A percentile compares a stretch with the other conserved stretches of the same genome.
These are phyloP conservation scores for Ambrosia trifida DNA, from an alignment of 129 eudicot genomes.

Conservation along the genomic window DNA sequence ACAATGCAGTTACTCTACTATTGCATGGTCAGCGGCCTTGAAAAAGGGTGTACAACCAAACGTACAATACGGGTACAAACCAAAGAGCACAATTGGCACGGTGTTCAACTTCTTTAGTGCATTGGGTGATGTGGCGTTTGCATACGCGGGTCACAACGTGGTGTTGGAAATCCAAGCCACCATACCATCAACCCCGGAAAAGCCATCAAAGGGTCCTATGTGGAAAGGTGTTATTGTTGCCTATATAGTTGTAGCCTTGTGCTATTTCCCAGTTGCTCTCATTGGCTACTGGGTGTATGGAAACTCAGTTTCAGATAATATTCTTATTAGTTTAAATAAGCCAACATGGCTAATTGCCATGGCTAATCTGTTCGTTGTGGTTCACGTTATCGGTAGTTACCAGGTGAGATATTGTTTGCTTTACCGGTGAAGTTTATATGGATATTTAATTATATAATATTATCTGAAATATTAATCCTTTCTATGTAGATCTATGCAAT, in stretches of 20 bases:
- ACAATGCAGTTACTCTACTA: conserved; percentile 53
- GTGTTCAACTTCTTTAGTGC: conserved; percentile 55
- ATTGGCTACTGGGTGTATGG: conserved; percentile 46
- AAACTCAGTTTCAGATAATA: conserved; percentile 42
- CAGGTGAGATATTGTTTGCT: conserved; percentile 36
- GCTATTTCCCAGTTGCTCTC: conserved; percentile 61
- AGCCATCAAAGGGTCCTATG: conserved; percentile 63
- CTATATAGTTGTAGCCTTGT: conserved; percentile 51
- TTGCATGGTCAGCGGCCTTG: conserved; percentile 47
- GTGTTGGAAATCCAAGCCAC: conserved; percentile 65
- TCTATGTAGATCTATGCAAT: conserved; percentile 57
- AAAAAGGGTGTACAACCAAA: conserved; percentile 44
- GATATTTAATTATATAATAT: background rate
- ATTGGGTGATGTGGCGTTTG: conserved; percentile 59
- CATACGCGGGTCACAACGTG: conserved; percentile 63
- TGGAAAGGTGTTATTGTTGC: conserved; percentile 61
- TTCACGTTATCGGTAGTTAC: conserved; percentile 59
- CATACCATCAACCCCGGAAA: conserved; percentile 57
- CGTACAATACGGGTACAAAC: conserved; percentile 39
- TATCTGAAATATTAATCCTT: background rate
- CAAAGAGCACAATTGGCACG: conserved; percentile 36
- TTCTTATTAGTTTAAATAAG: conserved; percentile 38
- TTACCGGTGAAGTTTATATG: background rate
- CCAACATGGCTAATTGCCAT: conserved; percentile 55
- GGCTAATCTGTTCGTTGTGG: conserved; percentile 55